Evolutionary conservation across 2,329 filamentous ascomycete species (phyloP), one percentile per base, ranked within the genome.

Genomic region (Penicillium sp.): DNA sequence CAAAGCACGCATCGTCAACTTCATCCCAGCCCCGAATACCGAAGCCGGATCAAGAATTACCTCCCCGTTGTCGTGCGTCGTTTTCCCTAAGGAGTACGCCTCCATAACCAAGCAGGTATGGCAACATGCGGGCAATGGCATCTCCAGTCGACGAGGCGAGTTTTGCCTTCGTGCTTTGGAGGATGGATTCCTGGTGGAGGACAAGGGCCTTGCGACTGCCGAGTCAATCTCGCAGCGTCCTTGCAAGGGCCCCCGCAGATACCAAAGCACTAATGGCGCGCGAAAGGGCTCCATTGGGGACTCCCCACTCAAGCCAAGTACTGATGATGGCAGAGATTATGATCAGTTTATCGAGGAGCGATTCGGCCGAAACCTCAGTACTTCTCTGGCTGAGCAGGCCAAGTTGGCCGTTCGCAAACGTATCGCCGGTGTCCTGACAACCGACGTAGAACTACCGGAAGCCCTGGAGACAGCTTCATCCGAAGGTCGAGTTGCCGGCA

Each of bases 61-160:
- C 2, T 84, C 86, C 0, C 75, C 78, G 9, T 74, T 91, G 18
- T 87, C 80, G 1, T 84, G 83, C 19, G 83, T 95, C 3, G 66
- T 97, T 35, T 89, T 86, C 60, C 81, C 84, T 0, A 75, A 79
- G 38, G 80, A 83, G 11, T 72, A 82, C 14, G 91, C 86, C 60
- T 72, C 81, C 4, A 70, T 87, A 51, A 88, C 89, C n/a, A 97
- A 96, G 69, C 82, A 90, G 62, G 96, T 95, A 64, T 99, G 93
- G 93, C 93, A 97, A 68, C 93, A 99, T 69, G 87, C 88, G 0
- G 93, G 93, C 16, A 91, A 95, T 54, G 93, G 93, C 13, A 79
- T 95, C 12, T 96, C 91, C 0, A 96, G 91, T 67, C 84, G 93
- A 41, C 82, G 90, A 34, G 91, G 89, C 29, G 92, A 96, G 66